These are phyloP conservation scores for Chaetoceros muelleri DNA, from an alignment of 108 stramenopile genomes.

Conservation along the genomic window DNA sequence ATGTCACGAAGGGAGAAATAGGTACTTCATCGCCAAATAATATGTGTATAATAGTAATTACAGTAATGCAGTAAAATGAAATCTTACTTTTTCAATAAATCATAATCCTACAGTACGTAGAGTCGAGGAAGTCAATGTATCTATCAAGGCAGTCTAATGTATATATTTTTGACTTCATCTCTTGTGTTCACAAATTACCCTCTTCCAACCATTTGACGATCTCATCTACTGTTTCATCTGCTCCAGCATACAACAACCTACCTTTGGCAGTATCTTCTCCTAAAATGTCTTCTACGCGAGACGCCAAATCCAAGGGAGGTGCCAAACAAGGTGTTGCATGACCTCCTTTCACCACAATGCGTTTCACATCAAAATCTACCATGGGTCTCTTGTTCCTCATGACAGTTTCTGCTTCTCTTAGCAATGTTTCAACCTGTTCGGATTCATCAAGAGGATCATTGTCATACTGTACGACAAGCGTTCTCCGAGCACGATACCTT, in stretches of 20 bases:
- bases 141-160: no score
- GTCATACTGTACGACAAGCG: constrained; percentile 72
- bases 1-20: no score
- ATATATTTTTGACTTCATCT: no score
- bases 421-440: constrained; percentile 61
- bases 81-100: no score
- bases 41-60: no score
- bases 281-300: constrained; percentile 46
- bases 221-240: constrained; percentile 50
- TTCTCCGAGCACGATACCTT: constrained; percentile 81
- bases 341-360: constrained; percentile 44
- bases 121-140: no score
- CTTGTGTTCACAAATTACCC: constrained; percentile 46
- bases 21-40: no score
- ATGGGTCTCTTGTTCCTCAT: constrained; percentile 86
- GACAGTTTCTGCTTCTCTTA: constrained; percentile 75
- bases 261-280: constrained; percentile 44
- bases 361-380: constrained; percentile 78
- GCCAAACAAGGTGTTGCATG: constrained; percentile 66
- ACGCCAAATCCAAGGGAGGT: constrained; percentile 49
- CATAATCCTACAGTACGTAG: no score
- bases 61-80: no score
- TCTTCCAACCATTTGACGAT: constrained; percentile 72
- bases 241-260: constrained; percentile 26
- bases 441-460: constrained; percentile 87